These are phyloP conservation scores for Parathielavia appendiculata DNA, from an alignment of 495 filamentous ascomycete genomes.

Conservation along the genomic window DNA sequence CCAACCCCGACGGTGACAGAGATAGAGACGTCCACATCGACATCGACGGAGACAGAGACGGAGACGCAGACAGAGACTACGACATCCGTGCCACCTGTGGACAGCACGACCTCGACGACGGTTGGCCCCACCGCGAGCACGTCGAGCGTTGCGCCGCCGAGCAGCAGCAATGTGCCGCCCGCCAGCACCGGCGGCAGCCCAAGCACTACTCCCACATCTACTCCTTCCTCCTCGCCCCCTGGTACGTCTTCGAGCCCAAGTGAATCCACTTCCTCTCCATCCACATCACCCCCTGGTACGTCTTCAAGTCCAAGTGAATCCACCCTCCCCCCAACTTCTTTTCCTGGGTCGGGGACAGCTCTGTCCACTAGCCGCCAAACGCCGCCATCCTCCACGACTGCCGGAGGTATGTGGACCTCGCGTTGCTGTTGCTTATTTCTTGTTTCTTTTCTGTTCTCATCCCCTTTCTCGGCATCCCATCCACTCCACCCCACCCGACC, in stretches of 20 bases:
- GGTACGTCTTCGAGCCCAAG: too few species aligned
- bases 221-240: neutral
- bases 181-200: neutral
- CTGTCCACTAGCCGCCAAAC: constrained; percentile 10
- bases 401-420: constrained; percentile 28
- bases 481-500: neutral
- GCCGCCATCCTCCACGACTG: constrained; percentile 20
- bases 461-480: neutral
- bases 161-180: constrained; percentile 5
- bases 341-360: constrained; percentile 8
- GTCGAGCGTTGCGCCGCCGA: neutral
- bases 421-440: constrained; percentile 1
- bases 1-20: neutral
- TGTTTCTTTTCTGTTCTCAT: neutral
- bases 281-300: constrained; percentile 14
- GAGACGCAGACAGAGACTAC: neutral
- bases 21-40: neutral
- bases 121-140: neutral
- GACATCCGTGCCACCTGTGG: neutral
- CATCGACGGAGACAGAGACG: neutral
- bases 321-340: constrained; percentile 17
- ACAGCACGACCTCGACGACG: neutral
- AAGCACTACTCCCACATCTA: neutral
- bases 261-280: neutral
- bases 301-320: constrained; percentile 13